A percentile compares a stretch with the other conserved stretches of the same genome.
Conservation (phyloP, 176 grass and related monocot genomes). For the Bromus sterilis region DNA sequence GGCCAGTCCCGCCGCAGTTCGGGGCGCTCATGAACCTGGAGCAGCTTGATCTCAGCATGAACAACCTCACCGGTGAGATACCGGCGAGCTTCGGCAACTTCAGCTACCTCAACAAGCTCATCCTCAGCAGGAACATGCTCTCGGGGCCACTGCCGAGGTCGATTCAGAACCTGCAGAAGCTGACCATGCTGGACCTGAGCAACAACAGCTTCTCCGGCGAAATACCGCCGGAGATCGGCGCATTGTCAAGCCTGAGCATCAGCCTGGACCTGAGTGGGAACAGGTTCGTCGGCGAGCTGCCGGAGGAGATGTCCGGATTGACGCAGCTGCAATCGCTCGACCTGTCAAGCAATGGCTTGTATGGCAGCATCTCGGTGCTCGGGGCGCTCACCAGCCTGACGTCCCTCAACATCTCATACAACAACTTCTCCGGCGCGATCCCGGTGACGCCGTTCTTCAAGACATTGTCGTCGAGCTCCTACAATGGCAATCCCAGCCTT, state of each 20-base stretch:
- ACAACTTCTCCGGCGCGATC: constrained; percentile 96
- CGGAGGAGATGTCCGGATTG: constrained; percentile 68
- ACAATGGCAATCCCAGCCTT: constrained; percentile 51
- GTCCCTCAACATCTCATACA: constrained; percentile 83
- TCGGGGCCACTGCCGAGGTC: constrained; percentile 51
- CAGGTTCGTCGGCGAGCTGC: constrained; percentile 65
- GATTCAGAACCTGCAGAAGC: constrained; percentile 73
- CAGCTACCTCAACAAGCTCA: constrained; percentile 95
- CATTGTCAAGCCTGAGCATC: constrained; percentile 72
- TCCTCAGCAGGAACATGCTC: constrained; percentile 59
- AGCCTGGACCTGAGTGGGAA: constrained; percentile 80
- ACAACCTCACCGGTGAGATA: constrained; percentile 57
- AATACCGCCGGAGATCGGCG: constrained; percentile 53
- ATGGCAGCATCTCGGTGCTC: constrained; percentile 65
- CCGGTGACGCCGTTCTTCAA: constrained; percentile 77
- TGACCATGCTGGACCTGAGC: constrained; percentile 80
- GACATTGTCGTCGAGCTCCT: constrained; percentile 59
- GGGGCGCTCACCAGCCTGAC: constrained; percentile 69
- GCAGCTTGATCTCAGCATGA: constrained; percentile 88
- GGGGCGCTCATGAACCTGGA: constrained; percentile 83
- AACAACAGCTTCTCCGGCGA: constrained; percentile 55
- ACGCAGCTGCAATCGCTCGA: constrained; percentile 83
- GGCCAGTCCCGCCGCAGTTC: constrained; percentile 49
- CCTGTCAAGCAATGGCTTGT: constrained; percentile 62
- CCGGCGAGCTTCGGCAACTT: constrained; percentile 82